Evolutionary conservation across 305 asterid species (phyloP).

Genomic region (Withania somnifera): DNA sequence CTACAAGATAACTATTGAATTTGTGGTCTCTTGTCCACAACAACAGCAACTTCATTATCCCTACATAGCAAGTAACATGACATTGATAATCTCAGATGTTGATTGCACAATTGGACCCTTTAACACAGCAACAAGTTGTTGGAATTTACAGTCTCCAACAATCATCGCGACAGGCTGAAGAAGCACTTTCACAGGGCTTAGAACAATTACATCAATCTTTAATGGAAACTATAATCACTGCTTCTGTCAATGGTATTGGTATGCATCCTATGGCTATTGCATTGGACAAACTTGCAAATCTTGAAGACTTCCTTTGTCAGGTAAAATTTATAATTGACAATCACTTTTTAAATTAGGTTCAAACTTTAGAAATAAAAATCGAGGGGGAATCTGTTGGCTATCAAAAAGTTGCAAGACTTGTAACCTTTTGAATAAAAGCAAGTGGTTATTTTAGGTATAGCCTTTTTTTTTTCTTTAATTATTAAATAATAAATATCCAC

Average conservation of each 20-base stretch:
- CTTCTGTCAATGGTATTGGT: slow-evolving; percentile 44
- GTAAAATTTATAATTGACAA: slow-evolving; percentile 18
- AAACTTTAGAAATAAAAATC: not conserved
- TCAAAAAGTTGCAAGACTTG: not conserved
- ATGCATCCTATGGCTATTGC: slow-evolving; percentile 91
- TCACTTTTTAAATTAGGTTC: not conserved
- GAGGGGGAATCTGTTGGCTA: too few relatives aligned
- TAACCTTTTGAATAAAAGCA: not conserved
- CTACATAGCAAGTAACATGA: too few relatives aligned
- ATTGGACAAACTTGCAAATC: slow-evolving; percentile 73
- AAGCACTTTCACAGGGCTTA: slow-evolving; percentile 79
- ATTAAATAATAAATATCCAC: not conserved
- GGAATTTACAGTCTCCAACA: slow-evolving; percentile 86
- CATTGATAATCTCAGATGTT: slow-evolving; percentile 44
- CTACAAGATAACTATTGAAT: too few relatives aligned
- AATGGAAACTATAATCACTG: slow-evolving; percentile 46
- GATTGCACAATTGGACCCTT: slow-evolving; percentile 59
- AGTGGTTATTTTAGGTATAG: not conserved
- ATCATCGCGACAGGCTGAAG: slow-evolving; percentile 89
- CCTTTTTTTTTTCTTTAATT: too few relatives aligned
- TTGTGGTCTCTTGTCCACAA: too few relatives aligned
- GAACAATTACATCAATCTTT: slow-evolving; percentile 85
- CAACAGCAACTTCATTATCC: too few relatives aligned
- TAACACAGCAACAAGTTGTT: slow-evolving; percentile 84
- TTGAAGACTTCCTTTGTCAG: slow-evolving; percentile 87